phyloP scores from a whole-genome alignment of 345 rosid species.

The Schrenkiella parvula region DNA sequence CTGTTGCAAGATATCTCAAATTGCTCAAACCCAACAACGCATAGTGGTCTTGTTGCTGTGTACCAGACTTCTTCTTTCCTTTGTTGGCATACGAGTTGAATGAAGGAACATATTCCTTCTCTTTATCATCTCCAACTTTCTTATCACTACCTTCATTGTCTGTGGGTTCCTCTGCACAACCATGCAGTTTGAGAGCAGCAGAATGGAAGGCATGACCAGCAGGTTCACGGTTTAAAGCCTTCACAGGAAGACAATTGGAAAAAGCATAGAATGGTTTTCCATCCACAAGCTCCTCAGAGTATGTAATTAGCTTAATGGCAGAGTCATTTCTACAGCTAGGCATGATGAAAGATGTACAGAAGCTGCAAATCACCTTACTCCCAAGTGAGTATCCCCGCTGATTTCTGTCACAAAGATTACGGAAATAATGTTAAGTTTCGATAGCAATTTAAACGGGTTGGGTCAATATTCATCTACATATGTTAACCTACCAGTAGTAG shows the following conservation, averaged over 20 bases:
- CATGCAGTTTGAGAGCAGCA: slow-evolving; percentile 80
- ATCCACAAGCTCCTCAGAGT: slow-evolving; percentile 73
- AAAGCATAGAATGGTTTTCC: slow-evolving; percentile 63
- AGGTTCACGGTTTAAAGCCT: slow-evolving; percentile 76
- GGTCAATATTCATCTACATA: neutral
- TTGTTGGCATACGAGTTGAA: slow-evolving; percentile 68
- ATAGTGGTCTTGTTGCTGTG: slow-evolving; percentile 84
- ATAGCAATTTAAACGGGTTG: neutral
- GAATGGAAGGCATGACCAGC: slow-evolving; percentile 89
- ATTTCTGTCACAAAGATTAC: slow-evolving; percentile 14
- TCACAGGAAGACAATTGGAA: slow-evolving; percentile 82
- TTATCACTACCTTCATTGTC: slow-evolving; percentile 42
- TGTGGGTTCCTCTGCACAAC: slow-evolving; percentile 56
- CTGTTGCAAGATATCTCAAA: slow-evolving; percentile 94
- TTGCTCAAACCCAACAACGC: slow-evolving; percentile 88
- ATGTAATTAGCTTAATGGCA: slow-evolving; percentile 51
- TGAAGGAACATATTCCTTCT: slow-evolving; percentile 56
- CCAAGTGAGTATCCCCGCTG: neutral
- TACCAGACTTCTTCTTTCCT: slow-evolving; percentile 86
- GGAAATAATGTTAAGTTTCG: neutral
- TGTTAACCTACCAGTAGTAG: neutral
- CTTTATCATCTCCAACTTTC: slow-evolving; percentile 58
- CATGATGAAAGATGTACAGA: slow-evolving; percentile 1
- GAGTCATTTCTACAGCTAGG: slow-evolving; percentile 36
- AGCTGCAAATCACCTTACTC: slow-evolving; percentile 9